Evolutionary conservation across 352 stramenopile species (phyloP).

Genomic region (Phytophthora pisi): DNA sequence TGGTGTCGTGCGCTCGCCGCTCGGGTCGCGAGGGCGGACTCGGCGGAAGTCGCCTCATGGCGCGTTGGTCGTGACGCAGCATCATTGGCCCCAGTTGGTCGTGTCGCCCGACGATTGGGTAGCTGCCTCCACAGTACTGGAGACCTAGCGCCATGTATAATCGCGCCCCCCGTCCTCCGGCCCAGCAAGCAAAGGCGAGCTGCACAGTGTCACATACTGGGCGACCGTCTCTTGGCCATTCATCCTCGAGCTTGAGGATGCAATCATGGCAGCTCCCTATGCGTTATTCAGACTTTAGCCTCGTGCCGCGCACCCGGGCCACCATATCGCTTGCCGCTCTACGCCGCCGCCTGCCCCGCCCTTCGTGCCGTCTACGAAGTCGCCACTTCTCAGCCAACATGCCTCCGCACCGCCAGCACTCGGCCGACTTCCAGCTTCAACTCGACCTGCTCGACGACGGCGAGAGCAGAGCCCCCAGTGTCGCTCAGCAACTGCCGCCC

Average conservation of each 20-base stretch:
- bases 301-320: conserved; percentile 12
- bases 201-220: conserved; percentile 31
- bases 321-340: conserved; percentile 12
- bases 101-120: conserved; percentile 9
- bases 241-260: conserved; percentile 29
- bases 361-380: conserved; percentile 16
- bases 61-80: conserved; percentile 3
- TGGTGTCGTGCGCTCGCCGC: conserved; percentile 19
- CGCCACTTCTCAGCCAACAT: conserved; percentile 27
- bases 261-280: conserved; percentile 6
- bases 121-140: neutral
- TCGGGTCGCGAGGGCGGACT: conserved; percentile 18
- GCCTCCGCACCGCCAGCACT: conserved; percentile 30
- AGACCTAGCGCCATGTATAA: neutral
- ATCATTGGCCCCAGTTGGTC: conserved; percentile 16
- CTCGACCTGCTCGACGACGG: conserved; percentile 17
- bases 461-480: conserved; percentile 23
- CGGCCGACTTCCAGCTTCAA: conserved; percentile 32
- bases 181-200: conserved; percentile 22
- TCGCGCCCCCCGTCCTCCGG: conserved; percentile 10
- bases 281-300: conserved; percentile 36
- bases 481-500: conserved; percentile 63
- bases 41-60: neutral
- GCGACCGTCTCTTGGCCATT: conserved; percentile 26
- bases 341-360: neutral